phyloP scores from a whole-genome alignment of 1,139 yeast species.

The Sugiyamaella paludigena region DNA sequence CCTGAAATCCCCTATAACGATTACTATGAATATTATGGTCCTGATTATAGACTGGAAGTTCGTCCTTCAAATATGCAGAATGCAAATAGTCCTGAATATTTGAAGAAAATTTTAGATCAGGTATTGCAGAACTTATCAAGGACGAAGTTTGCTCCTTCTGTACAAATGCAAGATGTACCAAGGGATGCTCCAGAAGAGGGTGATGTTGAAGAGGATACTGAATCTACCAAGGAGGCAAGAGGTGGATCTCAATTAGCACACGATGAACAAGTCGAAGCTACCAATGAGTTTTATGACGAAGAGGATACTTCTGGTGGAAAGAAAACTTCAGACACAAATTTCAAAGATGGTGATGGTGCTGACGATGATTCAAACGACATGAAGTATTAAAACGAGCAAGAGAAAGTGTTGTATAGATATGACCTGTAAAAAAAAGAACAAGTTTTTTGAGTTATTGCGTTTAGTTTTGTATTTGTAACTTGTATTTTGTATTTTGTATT shows the following conservation, averaged over 20 bases:
- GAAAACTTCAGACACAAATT: conserved; percentile 20
- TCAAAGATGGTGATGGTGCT: conserved; percentile 12
- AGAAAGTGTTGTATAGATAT: background rate
- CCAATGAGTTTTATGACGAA: conserved; percentile 41
- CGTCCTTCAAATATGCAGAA: conserved; percentile 96
- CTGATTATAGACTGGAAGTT: conserved; percentile 80
- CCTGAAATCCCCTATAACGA: conserved; percentile 91
- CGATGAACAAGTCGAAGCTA: conserved; percentile 56
- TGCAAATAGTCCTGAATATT: conserved; percentile 90
- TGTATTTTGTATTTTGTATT: background rate
- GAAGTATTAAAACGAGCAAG: background rate
- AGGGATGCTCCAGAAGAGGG: conserved; percentile 77
- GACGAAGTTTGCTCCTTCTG: conserved; percentile 93
- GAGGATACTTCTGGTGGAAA: conserved; percentile 37
- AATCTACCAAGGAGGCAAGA: conserved; percentile 82
- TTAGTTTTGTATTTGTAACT: background rate
- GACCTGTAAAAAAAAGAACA: background rate
- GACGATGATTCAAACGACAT: background rate
- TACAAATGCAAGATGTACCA: conserved; percentile 89
- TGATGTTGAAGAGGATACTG: conserved; percentile 55
- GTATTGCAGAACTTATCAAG: conserved; percentile 77
- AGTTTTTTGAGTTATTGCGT: background rate
- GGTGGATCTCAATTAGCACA: conserved; percentile 89
- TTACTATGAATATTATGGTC: conserved; percentile 95
- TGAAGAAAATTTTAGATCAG: conserved; percentile 78